phyloP scores from a whole-genome alignment of 2,329 filamentous ascomycete genomes.

The Trichophyton benhamiae region DNA sequence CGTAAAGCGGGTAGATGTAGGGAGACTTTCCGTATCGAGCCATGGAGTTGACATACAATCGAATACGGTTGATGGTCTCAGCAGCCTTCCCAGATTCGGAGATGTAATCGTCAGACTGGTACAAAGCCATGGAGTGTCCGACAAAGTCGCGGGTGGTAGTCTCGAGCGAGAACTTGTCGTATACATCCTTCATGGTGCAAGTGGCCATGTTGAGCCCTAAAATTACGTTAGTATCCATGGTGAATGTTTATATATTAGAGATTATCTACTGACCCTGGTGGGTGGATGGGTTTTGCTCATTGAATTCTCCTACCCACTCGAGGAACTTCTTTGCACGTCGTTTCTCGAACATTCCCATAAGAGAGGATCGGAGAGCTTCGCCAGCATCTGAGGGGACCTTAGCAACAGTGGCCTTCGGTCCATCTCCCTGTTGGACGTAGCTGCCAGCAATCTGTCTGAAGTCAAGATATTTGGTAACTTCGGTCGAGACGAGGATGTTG shows the following conservation, averaged over 20 bases:
- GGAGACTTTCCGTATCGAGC: conserved; percentile 95
- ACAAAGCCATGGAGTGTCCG: conserved; percentile 96
- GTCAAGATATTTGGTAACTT: conserved; percentile 77
- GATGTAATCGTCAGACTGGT: conserved; percentile 80
- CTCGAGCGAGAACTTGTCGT: conserved; percentile 94
- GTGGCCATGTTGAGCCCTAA: conserved; percentile 67
- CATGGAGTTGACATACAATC: conserved; percentile 94
- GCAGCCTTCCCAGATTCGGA: conserved; percentile 58
- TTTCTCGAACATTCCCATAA: conserved; percentile 98
- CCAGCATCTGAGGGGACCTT: conserved; percentile 91
- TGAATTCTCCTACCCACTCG: conserved; percentile 84
- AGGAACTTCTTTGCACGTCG: conserved; percentile 91
- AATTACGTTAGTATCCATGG: not conserved
- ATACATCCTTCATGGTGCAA: conserved; percentile 94
- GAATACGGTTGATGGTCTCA: conserved; percentile 82
- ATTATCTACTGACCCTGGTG: conserved; percentile 61
- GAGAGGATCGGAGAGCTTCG: conserved; percentile 79
- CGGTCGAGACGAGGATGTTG: conserved; percentile 95
- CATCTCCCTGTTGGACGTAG: conserved; percentile 81
- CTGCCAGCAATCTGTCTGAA: conserved; percentile 93
- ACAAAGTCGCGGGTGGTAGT: conserved; percentile 84
- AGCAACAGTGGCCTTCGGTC: conserved; percentile 77
- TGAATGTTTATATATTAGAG: not conserved
- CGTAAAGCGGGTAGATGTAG: conserved; percentile 98
- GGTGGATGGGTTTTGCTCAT: conserved; percentile 65